phyloP scores from a whole-genome alignment of 1,139 yeast genomes.

The Scheffersomyces quercinus region DNA sequence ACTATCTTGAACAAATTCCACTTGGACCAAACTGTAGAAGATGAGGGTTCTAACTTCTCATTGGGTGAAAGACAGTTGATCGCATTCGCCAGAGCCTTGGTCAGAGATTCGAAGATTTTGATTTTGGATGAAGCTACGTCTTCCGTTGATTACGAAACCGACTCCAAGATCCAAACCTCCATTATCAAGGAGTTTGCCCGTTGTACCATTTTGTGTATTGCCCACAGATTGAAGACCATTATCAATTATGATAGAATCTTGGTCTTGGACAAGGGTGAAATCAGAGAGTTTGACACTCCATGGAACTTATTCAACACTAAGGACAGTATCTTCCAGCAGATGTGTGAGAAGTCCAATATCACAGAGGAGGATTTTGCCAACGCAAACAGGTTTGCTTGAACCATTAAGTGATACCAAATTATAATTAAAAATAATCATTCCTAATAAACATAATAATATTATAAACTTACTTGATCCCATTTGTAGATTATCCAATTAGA shows the following conservation, averaged over 20 bases:
- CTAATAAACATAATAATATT: not conserved
- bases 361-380: slow-evolving; percentile 12
- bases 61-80: slow-evolving; percentile 77
- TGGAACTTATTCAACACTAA: slow-evolving; percentile 39
- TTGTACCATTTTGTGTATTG: slow-evolving; percentile 76
- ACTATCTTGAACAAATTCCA: slow-evolving; percentile 56
- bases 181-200: slow-evolving; percentile 59
- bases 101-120: slow-evolving; percentile 64
- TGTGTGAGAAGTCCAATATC: slow-evolving; percentile 41
- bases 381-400: not conserved
- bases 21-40: slow-evolving; percentile 65
- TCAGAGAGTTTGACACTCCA: slow-evolving; percentile 62
- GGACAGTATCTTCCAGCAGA: slow-evolving; percentile 41
- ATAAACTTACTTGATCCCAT: too few relatives aligned
- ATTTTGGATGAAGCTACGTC: slow-evolving; percentile 85
- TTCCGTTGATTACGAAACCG: slow-evolving; percentile 78
- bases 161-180: slow-evolving; percentile 65
- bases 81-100: slow-evolving; percentile 76
- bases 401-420: not conserved
- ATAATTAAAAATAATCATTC: not conserved
- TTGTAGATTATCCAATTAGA: too few relatives aligned
- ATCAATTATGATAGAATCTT: slow-evolving; percentile 63
- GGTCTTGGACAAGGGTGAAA: slow-evolving; percentile 65
- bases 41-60: slow-evolving; percentile 74
- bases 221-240: slow-evolving; percentile 74